Evolutionary conservation across 768 basidiomycete genomes (phyloP).

Genomic region (Phanerochaete carnosa): DNA sequence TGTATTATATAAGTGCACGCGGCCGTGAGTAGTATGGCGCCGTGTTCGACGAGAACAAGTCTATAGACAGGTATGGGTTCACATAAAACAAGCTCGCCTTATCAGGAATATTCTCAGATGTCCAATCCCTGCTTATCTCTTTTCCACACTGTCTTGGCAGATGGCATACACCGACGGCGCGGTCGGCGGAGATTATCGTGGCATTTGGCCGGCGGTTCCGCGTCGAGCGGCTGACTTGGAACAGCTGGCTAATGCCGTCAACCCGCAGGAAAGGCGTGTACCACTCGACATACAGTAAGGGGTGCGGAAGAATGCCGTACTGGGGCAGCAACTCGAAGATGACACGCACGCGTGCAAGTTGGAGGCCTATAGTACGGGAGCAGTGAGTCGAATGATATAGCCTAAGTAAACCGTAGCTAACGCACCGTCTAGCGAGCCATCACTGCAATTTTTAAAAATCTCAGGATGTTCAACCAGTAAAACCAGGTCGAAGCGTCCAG

Average conservation of each 20-base stretch:
- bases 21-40: too few relatives aligned
- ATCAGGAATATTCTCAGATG: constrained; percentile 1
- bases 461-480: not conserved
- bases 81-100: not conserved
- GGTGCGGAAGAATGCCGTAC: not conserved
- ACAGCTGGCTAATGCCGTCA: not conserved
- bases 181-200: not conserved
- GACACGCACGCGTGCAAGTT: not conserved
- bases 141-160: not conserved
- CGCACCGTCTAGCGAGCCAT: constrained; percentile 1
- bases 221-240: constrained; percentile 1
- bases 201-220: constrained; percentile 2
- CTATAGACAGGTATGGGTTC: constrained; percentile 1
- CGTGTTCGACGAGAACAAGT: not conserved
- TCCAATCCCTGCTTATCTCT: not conserved
- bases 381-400: not conserved
- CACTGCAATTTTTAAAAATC: not conserved
- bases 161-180: not conserved
- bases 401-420: not conserved
- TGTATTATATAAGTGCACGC: too few relatives aligned
- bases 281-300: constrained; percentile 10
- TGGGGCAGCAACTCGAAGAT: constrained; percentile 8
- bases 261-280: constrained; percentile 3
- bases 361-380: too few relatives aligned
- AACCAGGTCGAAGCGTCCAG: not conserved